A percentile compares a stretch with the other conserved stretches of the same genome.
Conservation (phyloP, 2,329 filamentous ascomycete genomes). For the Dryadomyces quercus-mongolicae region DNA sequence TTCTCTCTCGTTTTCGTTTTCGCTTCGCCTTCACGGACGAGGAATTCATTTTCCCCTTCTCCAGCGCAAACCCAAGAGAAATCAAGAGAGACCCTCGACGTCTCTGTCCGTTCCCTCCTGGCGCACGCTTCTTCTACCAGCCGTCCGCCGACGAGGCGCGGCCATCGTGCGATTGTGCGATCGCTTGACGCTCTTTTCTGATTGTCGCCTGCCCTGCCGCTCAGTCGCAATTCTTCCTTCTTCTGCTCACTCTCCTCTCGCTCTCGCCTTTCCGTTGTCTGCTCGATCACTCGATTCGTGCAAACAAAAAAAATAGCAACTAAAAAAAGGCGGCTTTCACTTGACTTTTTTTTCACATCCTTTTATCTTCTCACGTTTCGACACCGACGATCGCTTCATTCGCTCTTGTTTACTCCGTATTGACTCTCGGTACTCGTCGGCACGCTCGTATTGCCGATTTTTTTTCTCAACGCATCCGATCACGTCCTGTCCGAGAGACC, state of each 20-base stretch:
- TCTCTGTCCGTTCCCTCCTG: constrained; percentile 3
- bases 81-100: not conserved
- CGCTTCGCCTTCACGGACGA: not conserved
- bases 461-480: not conserved
- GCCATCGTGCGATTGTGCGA: constrained; percentile 4
- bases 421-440: constrained; percentile 19
- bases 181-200: not conserved
- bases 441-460: not conserved
- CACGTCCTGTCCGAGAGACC: constrained; percentile 12
- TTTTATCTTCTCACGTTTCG: not conserved
- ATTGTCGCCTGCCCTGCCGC: not conserved
- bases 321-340: too few relatives aligned
- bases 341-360: not conserved
- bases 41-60: not conserved
- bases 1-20: not conserved
- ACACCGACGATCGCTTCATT: not conserved
- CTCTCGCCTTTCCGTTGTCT: not conserved
- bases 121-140: constrained; percentile 1
- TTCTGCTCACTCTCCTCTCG: not conserved
- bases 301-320: not conserved
- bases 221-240: not conserved
- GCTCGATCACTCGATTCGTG: not conserved
- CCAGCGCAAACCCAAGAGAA: not conserved
- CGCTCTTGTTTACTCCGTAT: constrained; percentile 1
- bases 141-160: constrained; percentile 8